A percentile compares a stretch with the other conserved stretches of the same genome.
phyloP scores from a whole-genome alignment of 129 eudicot genomes.

The Escallonia rubra region DNA sequence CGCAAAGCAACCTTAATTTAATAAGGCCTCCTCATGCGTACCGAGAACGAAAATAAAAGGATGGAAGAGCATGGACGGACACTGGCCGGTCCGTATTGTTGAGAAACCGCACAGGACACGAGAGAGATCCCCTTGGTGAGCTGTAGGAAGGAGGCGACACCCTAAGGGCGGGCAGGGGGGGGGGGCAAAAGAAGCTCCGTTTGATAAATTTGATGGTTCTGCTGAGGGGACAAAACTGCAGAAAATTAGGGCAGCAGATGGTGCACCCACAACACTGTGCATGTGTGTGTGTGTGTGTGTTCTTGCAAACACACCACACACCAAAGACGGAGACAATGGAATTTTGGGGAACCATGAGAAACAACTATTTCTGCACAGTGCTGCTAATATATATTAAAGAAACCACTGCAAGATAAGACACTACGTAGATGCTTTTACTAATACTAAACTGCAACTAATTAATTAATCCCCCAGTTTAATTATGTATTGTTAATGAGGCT shows the following conservation, averaged over 20 bases:
- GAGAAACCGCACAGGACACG: slow-evolving; percentile 18
- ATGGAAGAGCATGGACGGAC: neutral
- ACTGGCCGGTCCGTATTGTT: slow-evolving; percentile 8
- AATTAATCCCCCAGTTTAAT: neutral
- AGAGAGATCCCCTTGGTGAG: slow-evolving; percentile 22
- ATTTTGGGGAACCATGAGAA: slow-evolving; percentile 8
- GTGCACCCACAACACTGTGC: neutral
- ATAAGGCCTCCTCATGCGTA: too few relatives aligned
- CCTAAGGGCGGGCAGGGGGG: slow-evolving; percentile 22
- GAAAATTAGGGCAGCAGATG: slow-evolving; percentile 42
- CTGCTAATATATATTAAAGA: neutral
- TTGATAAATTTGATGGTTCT: slow-evolving; percentile 55
- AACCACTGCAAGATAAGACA: neutral
- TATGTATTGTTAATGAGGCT: slow-evolving; percentile 8
- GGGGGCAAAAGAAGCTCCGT: slow-evolving; percentile 21
- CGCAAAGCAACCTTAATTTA: too few relatives aligned
- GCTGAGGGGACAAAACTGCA: slow-evolving; percentile 70
- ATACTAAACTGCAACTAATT: neutral
- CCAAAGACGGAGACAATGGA: slow-evolving; percentile 5
- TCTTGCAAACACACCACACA: neutral
- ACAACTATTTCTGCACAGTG: neutral
- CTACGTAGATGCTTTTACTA: neutral
- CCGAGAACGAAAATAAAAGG: neutral
- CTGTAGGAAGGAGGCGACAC: neutral
- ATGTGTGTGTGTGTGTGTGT: neutral